Percentiles rank a stretch among this genome's conserved stretches.
phyloP scores from a whole-genome alignment of 1,284 basidiomycete species.

The Ustilago cynodontis region DNA sequence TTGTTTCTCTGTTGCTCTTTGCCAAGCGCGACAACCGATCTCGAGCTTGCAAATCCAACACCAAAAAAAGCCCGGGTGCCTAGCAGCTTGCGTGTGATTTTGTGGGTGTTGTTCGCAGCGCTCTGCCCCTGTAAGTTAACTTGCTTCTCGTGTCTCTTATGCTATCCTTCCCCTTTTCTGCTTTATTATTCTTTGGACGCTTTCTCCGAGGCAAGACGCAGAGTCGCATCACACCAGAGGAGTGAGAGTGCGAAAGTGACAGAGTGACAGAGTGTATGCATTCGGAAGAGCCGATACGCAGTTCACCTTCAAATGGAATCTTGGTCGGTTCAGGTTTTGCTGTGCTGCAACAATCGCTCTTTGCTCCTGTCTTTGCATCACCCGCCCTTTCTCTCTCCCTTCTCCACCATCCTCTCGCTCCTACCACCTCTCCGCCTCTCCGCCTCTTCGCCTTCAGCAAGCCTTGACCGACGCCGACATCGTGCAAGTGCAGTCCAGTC shows the following conservation, averaged over 20 bases:
- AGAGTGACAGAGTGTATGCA: too few species aligned
- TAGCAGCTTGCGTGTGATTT: neutral
- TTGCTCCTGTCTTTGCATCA: neutral
- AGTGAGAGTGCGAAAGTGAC: too few species aligned
- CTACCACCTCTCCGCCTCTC: neutral
- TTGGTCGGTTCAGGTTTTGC: too few species aligned
- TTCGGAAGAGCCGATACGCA: too few species aligned
- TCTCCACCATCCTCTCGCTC: neutral
- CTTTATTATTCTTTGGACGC: too few species aligned
- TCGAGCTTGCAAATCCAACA: neutral
- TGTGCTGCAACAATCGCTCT: neutral
- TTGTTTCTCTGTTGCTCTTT: too few species aligned
- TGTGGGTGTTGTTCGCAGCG: conserved; percentile 1
- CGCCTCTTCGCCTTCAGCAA: neutral
- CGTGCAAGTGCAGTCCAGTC: neutral
- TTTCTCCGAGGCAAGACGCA: too few species aligned
- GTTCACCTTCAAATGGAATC: too few species aligned
- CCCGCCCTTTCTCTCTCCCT: neutral
- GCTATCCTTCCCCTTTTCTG: neutral
- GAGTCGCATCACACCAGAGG: too few species aligned
- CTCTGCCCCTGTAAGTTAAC: neutral
- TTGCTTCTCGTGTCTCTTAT: neutral
- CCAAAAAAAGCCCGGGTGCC: neutral
- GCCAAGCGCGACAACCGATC: conserved; percentile 31
- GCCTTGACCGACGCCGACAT: neutral